Evolutionary conservation across 1,139 yeast genomes (phyloP).

Genomic region (Chernovozyma sophiae-reginae): DNA sequence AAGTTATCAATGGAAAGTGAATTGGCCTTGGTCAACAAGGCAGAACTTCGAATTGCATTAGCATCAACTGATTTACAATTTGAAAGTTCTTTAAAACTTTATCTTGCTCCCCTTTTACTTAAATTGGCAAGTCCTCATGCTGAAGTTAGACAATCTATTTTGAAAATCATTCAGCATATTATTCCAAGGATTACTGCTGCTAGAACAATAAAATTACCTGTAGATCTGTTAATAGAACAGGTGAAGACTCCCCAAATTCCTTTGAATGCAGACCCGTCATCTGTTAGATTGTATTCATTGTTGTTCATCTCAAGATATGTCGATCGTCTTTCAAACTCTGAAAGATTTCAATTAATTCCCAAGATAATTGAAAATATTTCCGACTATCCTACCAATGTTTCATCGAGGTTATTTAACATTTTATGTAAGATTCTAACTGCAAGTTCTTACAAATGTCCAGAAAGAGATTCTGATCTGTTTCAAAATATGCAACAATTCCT

Average conservation of each 20-base stretch:
- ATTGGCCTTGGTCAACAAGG: constrained; percentile 60
- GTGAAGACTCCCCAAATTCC: constrained; percentile 52
- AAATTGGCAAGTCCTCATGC: constrained; percentile 72
- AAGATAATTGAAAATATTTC: constrained; percentile 45
- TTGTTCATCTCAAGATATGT: constrained; percentile 65
- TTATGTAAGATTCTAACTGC: constrained; percentile 50
- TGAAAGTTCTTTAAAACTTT: constrained; percentile 55
- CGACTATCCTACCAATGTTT: constrained; percentile 27
- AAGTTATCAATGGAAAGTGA: constrained; percentile 41
- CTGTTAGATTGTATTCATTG: constrained; percentile 62
- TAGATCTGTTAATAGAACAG: constrained; percentile 57
- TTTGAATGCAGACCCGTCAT: constrained; percentile 38
- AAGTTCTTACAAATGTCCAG: constrained; percentile 44
- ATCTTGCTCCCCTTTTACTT: constrained; percentile 72
- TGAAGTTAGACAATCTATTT: constrained; percentile 64
- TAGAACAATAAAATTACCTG: constrained; percentile 55
- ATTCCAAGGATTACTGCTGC: constrained; percentile 64
- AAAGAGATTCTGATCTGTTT: constrained; percentile 41
- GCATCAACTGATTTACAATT: constrained; percentile 68
- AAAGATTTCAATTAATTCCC: constrained; percentile 42
- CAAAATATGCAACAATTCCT: constrained; percentile 28
- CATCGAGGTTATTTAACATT: constrained; percentile 61
- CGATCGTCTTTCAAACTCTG: constrained; percentile 40
- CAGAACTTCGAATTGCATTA: constrained; percentile 78
- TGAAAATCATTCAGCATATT: constrained; percentile 62